These are phyloP conservation scores for Xylaria palmicola DNA, from an alignment of 495 filamentous ascomycete genomes.

Conservation along the genomic window DNA sequence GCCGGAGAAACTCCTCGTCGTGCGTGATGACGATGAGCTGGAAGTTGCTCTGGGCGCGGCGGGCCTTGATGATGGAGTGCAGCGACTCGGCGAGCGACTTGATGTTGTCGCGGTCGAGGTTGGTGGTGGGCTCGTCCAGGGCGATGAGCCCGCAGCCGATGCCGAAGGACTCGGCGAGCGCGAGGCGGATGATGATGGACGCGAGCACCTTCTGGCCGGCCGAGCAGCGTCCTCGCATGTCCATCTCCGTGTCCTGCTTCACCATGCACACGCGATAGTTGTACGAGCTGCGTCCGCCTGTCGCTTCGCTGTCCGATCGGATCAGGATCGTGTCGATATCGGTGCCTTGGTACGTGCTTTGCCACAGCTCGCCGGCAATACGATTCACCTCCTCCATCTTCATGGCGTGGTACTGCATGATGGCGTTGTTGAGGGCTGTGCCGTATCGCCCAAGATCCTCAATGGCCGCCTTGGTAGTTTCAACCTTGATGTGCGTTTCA, in stretches of 20 bases:
- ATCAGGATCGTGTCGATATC: constrained; percentile 98
- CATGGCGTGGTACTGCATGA: constrained; percentile 91
- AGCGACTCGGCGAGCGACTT: constrained; percentile 79
- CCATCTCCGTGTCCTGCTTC: constrained; percentile 96
- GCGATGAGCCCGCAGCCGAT: constrained; percentile 95
- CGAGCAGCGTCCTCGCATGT: constrained; percentile 97
- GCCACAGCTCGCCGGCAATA: constrained; percentile 94
- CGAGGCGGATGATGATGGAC: constrained; percentile 95
- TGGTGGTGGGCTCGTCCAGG: constrained; percentile 97
- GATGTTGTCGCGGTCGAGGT: constrained; percentile 94
- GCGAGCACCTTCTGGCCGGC: constrained; percentile 96
- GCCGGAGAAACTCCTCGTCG: constrained; percentile 91
- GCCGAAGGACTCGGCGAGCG: constrained; percentile 95
- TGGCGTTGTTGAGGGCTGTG: constrained; percentile 83
- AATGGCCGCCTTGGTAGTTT: constrained; percentile 88
- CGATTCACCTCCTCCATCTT: constrained; percentile 99
- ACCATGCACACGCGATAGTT: constrained; percentile 99
- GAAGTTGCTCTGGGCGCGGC: constrained; percentile 88
- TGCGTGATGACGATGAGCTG: constrained; percentile 99
- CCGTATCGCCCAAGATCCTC: constrained; percentile 83
- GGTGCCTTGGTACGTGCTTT: constrained; percentile 92
- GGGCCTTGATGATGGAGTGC: constrained; percentile 80
- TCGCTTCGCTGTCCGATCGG: constrained; percentile 78
- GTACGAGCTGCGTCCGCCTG: constrained; percentile 77
- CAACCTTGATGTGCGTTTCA: constrained; percentile 84